Conservation (phyloP, 257 asterid genomes). For the Thymus mandschuricus region DNA sequence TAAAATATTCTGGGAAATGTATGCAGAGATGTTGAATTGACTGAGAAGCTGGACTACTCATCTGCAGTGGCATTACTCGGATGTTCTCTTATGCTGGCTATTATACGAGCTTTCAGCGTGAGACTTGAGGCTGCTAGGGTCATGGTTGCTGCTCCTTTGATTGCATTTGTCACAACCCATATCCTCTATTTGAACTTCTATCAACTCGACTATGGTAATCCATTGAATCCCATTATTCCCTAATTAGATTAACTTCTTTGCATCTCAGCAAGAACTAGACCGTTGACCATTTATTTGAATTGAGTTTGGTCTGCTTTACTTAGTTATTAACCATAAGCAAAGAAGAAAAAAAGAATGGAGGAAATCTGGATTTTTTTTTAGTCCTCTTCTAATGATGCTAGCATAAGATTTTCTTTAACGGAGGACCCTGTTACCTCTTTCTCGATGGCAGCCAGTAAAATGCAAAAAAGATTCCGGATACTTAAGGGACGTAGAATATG, state of each 20-base stretch:
- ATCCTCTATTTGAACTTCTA: constrained; percentile 74
- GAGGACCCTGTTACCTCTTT: not conserved
- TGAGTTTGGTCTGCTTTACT: not conserved
- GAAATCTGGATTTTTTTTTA: not conserved
- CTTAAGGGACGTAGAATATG: too few relatives aligned
- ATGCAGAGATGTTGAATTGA: constrained; percentile 80
- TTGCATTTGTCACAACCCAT: constrained; percentile 76
- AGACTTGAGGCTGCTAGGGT: constrained; percentile 80
- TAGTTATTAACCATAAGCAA: not conserved
- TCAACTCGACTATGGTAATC: constrained; percentile 64
- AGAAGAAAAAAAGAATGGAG: not conserved
- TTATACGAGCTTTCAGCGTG: constrained; percentile 53
- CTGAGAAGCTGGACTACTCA: constrained; percentile 81
- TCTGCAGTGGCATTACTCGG: constrained; percentile 80
- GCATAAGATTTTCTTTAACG: not conserved
- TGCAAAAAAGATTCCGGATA: too few relatives aligned
- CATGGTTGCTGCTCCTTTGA: constrained; percentile 83
- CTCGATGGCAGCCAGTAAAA: too few relatives aligned
- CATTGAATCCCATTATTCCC: constrained; percentile 15
- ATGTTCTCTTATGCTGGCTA: constrained; percentile 68
- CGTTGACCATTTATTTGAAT: not conserved
- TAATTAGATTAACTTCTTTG: not conserved
- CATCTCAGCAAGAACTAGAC: not conserved
- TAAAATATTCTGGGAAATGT: constrained; percentile 24
- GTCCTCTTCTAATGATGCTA: constrained; percentile 8